Percentiles rank a stretch among this genome's conserved stretches.
Evolutionary conservation across 2,329 filamentous ascomycete genomes (phyloP).

Genomic region (Cytospora chrysosperma): DNA sequence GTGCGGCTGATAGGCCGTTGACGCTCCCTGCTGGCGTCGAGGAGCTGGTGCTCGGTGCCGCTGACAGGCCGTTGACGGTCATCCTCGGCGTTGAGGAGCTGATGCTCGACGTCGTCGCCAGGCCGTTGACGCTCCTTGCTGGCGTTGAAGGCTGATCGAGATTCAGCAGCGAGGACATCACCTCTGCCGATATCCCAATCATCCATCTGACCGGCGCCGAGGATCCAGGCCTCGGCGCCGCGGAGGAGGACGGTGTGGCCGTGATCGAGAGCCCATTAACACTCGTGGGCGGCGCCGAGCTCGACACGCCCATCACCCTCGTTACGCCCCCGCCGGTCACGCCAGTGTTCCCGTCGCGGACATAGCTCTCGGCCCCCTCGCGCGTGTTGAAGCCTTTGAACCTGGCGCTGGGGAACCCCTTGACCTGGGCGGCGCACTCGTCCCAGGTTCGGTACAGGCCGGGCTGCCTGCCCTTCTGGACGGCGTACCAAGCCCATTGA

Average conservation of each 20-base stretch:
- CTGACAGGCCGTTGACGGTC: not conserved
- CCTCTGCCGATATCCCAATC: not conserved
- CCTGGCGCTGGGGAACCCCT: not conserved
- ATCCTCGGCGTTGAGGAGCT: not conserved
- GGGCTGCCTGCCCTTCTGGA: not conserved
- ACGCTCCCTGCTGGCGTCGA: not conserved
- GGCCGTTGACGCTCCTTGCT: not conserved
- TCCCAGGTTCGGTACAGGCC: conserved; percentile 4
- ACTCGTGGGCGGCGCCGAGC: not conserved
- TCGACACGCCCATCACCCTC: not conserved
- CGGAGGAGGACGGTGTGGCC: not conserved
- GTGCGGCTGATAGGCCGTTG: not conserved
- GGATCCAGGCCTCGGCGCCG: not conserved
- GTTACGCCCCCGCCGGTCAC: not conserved
- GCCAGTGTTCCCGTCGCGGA: no score
- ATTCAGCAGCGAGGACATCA: not conserved
- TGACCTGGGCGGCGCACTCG: not conserved
- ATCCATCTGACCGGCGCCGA: not conserved
- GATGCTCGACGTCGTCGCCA: not conserved
- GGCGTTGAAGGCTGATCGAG: not conserved
- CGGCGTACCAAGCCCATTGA: not conserved
- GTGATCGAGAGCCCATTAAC: not conserved
- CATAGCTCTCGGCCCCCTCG: not conserved
- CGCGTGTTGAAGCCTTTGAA: not conserved
- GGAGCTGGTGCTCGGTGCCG: not conserved